Evolutionary conservation across 768 basidiomycete genomes (phyloP), one percentile per base, ranked within the genome.

Genomic region (Lyophyllum atratum): DNA sequence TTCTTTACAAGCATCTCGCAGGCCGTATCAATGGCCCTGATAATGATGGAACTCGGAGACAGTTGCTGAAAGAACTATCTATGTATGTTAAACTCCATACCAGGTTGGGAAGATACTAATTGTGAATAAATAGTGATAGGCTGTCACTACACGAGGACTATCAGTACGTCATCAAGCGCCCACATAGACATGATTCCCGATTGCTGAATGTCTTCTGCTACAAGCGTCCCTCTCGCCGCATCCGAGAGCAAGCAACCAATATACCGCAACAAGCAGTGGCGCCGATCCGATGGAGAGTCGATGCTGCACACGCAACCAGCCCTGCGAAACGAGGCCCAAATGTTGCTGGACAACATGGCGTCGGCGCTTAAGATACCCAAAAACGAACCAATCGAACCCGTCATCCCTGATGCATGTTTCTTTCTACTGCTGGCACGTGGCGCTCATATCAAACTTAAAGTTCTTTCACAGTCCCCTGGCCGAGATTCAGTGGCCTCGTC

Each of bases 51-150:
- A 29, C 52, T 8, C 52, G 59, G 14, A 52, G 52, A 37, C 47
- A 51, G 4, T 45, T 64, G 3, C 59, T 71, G 21, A 46, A 59
- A 39, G 54, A 65, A 7, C 60, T 74, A 17, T 73, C 71, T 33
- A 73, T 75, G 74, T 74, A 69, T 55, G 54, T 56, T 22, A 43
- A 21, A 37, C 25, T 25, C 6, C 14, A 42, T 34, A 43, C 40
- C 37, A 26, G 19, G 15, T 22, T 12, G 21, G n/a, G n/a, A n/a
- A 19, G 25, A 34, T 51, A 22, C 10, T 12, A 17, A 28, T 17
- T 25, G n/a, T 37, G 19, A 17, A 15, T 37, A 25, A 24, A 29
- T 49, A 59, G 55, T 39, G 50, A 55, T 51, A 43, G n/a, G 24
- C 49, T 59, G 21, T 43, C 31, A 29, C 25, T 62, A n/a, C 17